These are phyloP conservation scores for Penicillium vulpinum DNA, from an alignment of 2,329 filamentous ascomycete genomes.

Conservation along the genomic window DNA sequence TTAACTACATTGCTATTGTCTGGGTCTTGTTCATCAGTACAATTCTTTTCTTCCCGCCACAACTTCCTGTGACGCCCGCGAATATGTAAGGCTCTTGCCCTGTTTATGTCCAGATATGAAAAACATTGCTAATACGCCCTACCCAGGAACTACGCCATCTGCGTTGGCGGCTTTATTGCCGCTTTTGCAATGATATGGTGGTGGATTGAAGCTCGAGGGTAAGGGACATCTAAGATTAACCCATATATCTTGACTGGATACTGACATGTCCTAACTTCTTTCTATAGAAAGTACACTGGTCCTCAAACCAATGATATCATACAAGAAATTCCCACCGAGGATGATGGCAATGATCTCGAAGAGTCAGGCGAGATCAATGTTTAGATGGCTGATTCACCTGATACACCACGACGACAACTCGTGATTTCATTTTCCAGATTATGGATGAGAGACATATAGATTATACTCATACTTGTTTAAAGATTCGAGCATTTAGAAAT, in stretches of 20 bases:
- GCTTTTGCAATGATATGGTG: constrained; percentile 54
- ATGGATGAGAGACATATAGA: background rate
- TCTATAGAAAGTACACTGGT: constrained; percentile 56
- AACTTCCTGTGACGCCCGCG: constrained; percentile 47
- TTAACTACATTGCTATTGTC: constrained; percentile 58
- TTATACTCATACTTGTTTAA: background rate
- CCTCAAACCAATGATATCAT: constrained; percentile 58
- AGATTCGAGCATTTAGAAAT: background rate
- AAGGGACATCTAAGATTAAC: constrained; percentile 27
- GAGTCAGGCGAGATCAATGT: constrained; percentile 13
- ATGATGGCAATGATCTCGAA: constrained; percentile 23
- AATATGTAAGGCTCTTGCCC: constrained; percentile 48
- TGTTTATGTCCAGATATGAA: background rate
- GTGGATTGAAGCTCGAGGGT: constrained; percentile 45
- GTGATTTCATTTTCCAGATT: background rate
- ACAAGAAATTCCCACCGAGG: constrained; percentile 36
- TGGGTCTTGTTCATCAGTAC: constrained; percentile 65
- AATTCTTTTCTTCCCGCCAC: constrained; percentile 58
- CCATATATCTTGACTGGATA: background rate
- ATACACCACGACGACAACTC: background rate
- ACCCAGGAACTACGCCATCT: constrained; percentile 51
- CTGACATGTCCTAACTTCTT: constrained; percentile 6
- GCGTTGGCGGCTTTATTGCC: constrained; percentile 48
- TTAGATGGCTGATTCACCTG: background rate
- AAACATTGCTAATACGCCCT: background rate